phyloP scores from a whole-genome alignment of 202 grass and related monocot species.

The Brachypodium distachyon region DNA sequence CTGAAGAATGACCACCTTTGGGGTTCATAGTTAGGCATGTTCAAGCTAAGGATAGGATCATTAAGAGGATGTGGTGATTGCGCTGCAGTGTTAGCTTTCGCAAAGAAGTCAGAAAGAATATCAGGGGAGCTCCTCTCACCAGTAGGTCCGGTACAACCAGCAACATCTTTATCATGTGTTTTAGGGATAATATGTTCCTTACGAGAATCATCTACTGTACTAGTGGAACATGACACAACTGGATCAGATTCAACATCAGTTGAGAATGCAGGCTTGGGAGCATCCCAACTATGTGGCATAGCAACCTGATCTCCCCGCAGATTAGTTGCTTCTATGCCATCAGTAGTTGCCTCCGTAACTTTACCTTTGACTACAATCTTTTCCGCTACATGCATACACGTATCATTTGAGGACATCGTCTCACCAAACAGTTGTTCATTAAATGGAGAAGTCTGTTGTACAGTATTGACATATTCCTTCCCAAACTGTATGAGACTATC shows the following conservation, averaged over 20 bases:
- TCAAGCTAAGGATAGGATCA: constrained; percentile 73
- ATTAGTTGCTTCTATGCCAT: constrained; percentile 27
- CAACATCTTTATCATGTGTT: constrained; percentile 37
- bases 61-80: constrained; percentile 46
- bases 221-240: constrained; percentile 22
- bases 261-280: constrained; percentile 6
- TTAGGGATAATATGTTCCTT: constrained; percentile 35
- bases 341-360: constrained; percentile 10
- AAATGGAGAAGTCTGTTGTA: constrained; percentile 22
- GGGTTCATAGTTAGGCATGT: constrained; percentile 71
- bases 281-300: constrained; percentile 29
- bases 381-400: constrained; percentile 15
- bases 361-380: constrained; percentile 29
- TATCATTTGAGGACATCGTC: constrained; percentile 35
- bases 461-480: constrained; percentile 36
- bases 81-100: constrained; percentile 45
- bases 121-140: constrained; percentile 62
- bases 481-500: constrained; percentile 42
- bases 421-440: constrained; percentile 20
- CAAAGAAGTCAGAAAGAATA: constrained; percentile 79
- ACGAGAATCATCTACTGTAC: constrained; percentile 22
- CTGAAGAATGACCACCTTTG: constrained; percentile 86
- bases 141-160: constrained; percentile 47
- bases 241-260: constrained; percentile 23
- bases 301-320: constrained; percentile 5